Percentiles rank a stretch among this genome's conserved stretches.
These are phyloP conservation scores for Camellia granthamiana DNA, from an alignment of 148 eudicot genomes.

Conservation along the genomic window DNA sequence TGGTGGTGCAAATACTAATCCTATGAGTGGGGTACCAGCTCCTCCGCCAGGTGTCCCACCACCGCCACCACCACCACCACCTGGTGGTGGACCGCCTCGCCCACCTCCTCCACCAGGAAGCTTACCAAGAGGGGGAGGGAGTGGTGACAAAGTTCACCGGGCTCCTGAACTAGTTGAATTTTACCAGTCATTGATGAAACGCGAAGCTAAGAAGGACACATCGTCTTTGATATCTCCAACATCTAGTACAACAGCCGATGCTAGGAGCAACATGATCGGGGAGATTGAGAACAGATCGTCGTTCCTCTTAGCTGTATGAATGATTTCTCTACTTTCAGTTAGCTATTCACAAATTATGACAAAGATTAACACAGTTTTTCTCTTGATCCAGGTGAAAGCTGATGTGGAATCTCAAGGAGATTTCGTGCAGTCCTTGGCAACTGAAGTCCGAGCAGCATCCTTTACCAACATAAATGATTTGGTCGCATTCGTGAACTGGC, in stretches of 20 bases:
- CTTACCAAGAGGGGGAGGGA: constrained; percentile 48
- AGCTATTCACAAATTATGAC: background rate
- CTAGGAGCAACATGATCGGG: constrained; percentile 97
- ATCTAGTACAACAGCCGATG: constrained; percentile 53
- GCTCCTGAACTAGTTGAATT: constrained; percentile 98
- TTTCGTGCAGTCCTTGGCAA: constrained; percentile 86
- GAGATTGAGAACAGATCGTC: constrained; percentile 95
- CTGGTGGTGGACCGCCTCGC: constrained; percentile 63
- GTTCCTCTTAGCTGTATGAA: constrained; percentile 90
- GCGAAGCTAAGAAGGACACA: constrained; percentile 89
- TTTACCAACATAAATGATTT: constrained; percentile 68
- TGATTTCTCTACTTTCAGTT: constrained; percentile 10
- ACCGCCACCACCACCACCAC: constrained; percentile 50
- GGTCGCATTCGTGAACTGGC: constrained; percentile 92
- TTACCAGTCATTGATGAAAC: constrained; percentile 91
- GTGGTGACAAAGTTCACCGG: constrained; percentile 86
- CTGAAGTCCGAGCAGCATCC: constrained; percentile 89
- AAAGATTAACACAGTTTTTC: constrained; percentile 9
- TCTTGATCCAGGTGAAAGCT: constrained; percentile 81
- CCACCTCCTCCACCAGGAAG: constrained; percentile 99
- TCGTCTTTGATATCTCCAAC: constrained; percentile 49
- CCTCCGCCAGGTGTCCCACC: constrained; percentile 57
- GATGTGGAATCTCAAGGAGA: constrained; percentile 99
- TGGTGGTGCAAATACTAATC: constrained; percentile 28
- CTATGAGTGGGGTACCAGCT: constrained; percentile 35